A percentile compares a stretch with the other conserved stretches of the same genome.
These are phyloP conservation scores for Russula abietina DNA, from an alignment of 768 basidiomycete species.

Conservation along the genomic window DNA sequence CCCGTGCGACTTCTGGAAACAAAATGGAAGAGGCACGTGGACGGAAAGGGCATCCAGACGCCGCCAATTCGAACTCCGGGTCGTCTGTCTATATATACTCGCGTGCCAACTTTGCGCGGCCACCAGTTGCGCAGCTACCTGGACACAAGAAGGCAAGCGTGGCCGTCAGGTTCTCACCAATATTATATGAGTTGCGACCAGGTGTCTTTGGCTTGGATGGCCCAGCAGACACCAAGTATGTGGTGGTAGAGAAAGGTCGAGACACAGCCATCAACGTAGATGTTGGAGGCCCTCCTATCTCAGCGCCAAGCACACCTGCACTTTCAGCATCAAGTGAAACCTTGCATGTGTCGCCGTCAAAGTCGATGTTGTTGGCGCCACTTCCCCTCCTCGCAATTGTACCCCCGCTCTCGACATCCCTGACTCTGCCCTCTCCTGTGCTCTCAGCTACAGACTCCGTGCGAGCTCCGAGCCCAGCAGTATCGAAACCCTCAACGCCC, in stretches of 20 bases:
- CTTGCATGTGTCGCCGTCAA: constrained; percentile 24
- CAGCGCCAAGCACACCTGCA: constrained; percentile 15
- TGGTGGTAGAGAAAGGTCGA: constrained; percentile 59
- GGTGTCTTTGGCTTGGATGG: constrained; percentile 38
- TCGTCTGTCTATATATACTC: constrained; percentile 92
- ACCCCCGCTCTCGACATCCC: constrained; percentile 3
- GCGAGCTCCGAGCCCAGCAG: constrained; percentile 28
- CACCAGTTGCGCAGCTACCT: constrained; percentile 90
- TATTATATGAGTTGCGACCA: constrained; percentile 83
- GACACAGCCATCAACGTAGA: constrained; percentile 61
- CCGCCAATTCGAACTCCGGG: constrained; percentile 35
- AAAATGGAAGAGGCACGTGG: constrained; percentile 39
- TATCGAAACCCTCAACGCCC: constrained; percentile 49
- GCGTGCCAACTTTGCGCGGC: constrained; percentile 86
- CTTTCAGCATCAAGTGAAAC: constrained; percentile 19
- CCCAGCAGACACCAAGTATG: constrained; percentile 44
- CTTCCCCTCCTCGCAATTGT: constrained; percentile 19
- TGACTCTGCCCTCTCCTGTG: constrained; percentile 43
- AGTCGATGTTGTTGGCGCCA: constrained; percentile 24
- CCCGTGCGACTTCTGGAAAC: constrained; percentile 33
- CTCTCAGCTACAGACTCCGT: constrained; percentile 44
- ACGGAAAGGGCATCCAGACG: constrained; percentile 48
- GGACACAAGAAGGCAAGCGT: constrained; percentile 96
- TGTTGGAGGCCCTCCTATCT: constrained; percentile 24
- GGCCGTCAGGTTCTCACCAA: constrained; percentile 88